These are phyloP conservation scores for Leccinum barrowsii DNA, from an alignment of 768 basidiomycete genomes.

Conservation along the genomic window DNA sequence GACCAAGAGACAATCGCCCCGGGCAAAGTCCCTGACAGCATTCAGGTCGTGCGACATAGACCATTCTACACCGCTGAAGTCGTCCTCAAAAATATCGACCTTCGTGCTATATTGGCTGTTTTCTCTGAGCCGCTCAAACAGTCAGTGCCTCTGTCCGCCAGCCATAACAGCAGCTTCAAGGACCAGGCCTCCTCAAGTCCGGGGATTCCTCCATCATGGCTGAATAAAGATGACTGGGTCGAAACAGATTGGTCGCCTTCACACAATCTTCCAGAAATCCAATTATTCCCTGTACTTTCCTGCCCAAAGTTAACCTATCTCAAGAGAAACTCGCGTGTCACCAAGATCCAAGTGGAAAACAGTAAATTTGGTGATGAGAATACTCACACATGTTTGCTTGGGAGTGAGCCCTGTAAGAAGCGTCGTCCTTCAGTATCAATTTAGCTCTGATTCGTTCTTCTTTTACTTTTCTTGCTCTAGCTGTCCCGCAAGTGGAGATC, in stretches of 20 bases:
- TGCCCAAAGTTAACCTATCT: constrained; percentile 86
- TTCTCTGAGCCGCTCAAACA: constrained; percentile 74
- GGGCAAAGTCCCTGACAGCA: constrained; percentile 53
- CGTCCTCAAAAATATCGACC: constrained; percentile 67
- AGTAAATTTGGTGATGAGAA: constrained; percentile 87
- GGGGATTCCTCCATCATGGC: constrained; percentile 57
- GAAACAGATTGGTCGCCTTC: constrained; percentile 67
- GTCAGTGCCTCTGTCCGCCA: constrained; percentile 44
- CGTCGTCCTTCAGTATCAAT: background rate
- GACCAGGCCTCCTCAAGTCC: constrained; percentile 24
- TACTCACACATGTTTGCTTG: constrained; percentile 79
- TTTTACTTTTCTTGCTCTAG: constrained; percentile 31
- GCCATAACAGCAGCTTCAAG: constrained; percentile 44
- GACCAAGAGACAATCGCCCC: constrained; percentile 71
- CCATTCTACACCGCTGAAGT: constrained; percentile 88
- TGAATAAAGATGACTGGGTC: constrained; percentile 77
- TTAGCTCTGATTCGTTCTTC: background rate
- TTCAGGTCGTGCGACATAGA: constrained; percentile 66
- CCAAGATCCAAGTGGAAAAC: constrained; percentile 38
- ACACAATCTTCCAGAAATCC: constrained; percentile 51
- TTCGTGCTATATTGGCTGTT: constrained; percentile 73
- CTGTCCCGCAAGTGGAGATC: constrained; percentile 64
- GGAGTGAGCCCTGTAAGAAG: constrained; percentile 61
- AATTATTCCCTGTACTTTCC: constrained; percentile 66
- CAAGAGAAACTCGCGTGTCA: constrained; percentile 50